Conservation (phyloP, 257 asterid genomes). For the Gentiana straminea region DNA sequence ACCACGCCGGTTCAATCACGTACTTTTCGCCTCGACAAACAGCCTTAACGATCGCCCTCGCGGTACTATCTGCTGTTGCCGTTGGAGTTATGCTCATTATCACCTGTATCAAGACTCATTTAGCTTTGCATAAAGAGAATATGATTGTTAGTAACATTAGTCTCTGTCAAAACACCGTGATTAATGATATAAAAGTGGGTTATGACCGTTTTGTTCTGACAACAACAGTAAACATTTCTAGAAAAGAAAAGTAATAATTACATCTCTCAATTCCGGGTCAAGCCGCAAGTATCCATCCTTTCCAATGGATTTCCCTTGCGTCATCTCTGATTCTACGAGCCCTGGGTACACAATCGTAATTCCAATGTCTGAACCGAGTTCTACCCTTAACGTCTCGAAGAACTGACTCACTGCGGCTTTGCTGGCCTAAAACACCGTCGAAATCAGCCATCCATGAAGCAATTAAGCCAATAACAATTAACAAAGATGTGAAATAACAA, state of each 20-base stretch:
- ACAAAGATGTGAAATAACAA: not conserved
- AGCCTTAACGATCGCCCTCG: slow-evolving; percentile 19
- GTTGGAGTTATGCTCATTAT: slow-evolving; percentile 15
- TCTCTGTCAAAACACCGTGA: no score
- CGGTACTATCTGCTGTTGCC: slow-evolving; percentile 13
- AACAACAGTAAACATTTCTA: no score
- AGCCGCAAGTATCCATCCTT: slow-evolving; percentile 34
- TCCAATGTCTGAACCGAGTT: slow-evolving; percentile 54
- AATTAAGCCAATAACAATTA: slow-evolving; percentile 11
- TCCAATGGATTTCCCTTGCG: slow-evolving; percentile 51
- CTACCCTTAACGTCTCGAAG: slow-evolving; percentile 63
- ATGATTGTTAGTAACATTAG: not conserved
- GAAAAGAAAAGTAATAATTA: slow-evolving; percentile 10
- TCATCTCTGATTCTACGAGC: slow-evolving; percentile 48
- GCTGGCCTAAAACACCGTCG: slow-evolving; percentile 60
- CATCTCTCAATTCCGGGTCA: slow-evolving; percentile 59
- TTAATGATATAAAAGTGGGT: no score
- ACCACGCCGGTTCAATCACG: slow-evolving; percentile 29
- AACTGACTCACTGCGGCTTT: slow-evolving; percentile 60
- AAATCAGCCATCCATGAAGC: slow-evolving; percentile 38
- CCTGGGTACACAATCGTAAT: slow-evolving; percentile 59
- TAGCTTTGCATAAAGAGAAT: no score
- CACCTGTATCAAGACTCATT: slow-evolving; percentile 6
- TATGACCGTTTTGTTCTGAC: no score
- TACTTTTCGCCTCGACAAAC: slow-evolving; percentile 30